Evolutionary conservation across 805 yeast genomes (phyloP).

Genomic region (Ogataea wickerhamii): DNA sequence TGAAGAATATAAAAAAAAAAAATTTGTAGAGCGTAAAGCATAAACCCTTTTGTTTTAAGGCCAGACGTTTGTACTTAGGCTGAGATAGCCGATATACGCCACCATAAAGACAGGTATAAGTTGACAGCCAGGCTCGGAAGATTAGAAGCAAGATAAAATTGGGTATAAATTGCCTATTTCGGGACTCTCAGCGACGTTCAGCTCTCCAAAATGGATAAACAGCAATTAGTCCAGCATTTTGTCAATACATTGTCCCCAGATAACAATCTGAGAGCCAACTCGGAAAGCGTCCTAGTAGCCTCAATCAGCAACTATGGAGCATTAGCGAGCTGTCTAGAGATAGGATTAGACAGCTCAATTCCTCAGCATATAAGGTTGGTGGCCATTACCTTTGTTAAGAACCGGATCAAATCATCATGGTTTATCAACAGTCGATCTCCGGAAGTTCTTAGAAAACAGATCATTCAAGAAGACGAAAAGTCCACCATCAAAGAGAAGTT

Average conservation of each 20-base stretch:
- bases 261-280: slow-evolving; percentile 37
- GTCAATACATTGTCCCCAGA: slow-evolving; percentile 49
- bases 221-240: slow-evolving; percentile 41
- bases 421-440: slow-evolving; percentile 27
- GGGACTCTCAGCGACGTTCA: too few relatives aligned
- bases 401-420: slow-evolving; percentile 69
- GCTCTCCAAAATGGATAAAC: slow-evolving; percentile 46
- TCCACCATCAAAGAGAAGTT: slow-evolving; percentile 60
- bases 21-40: too few relatives aligned
- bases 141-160: too few relatives aligned
- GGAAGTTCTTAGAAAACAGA: slow-evolving; percentile 18
- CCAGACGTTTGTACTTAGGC: too few relatives aligned
- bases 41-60: too few relatives aligned
- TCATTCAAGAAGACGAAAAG: slow-evolving; percentile 50
- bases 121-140: too few relatives aligned
- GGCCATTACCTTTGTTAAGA: slow-evolving; percentile 81
- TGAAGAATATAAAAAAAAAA: too few relatives aligned
- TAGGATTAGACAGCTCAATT: slow-evolving; percentile 37
- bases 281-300: slow-evolving; percentile 40
- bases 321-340: slow-evolving; percentile 41
- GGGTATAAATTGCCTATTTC: too few relatives aligned
- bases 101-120: too few relatives aligned
- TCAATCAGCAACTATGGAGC: slow-evolving; percentile 44
- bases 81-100: too few relatives aligned
- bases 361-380: slow-evolving; percentile 57